Evolutionary conservation across 108 stramenopile species (phyloP), one percentile per base, ranked within the genome.

Genomic region (Cylindrotheca closterium): DNA sequence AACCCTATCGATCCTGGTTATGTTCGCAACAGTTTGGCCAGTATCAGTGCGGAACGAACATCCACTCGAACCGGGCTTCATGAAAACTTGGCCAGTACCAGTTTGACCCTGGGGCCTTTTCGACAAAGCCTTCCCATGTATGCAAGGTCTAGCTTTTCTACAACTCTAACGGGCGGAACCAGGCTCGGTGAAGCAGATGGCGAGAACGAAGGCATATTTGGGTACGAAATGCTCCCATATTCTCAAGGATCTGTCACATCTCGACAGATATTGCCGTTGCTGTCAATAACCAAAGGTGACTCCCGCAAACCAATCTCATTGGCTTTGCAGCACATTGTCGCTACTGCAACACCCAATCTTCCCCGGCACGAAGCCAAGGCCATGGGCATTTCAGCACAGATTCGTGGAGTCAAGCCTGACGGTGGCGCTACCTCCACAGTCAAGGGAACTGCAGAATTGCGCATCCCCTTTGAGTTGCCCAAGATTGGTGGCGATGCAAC

Each of bases 301-400:
- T 21, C 18, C 4, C 33, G 17, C 49, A 42, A 8, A 42, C 76
- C 72, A 21, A 45, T 80, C 28, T 47, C 71, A 18, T 67, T 93
- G 30, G 87, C 81, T 23, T 50, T 93, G 28, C 79, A 73, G n/a
- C 88, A 93, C 55, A 73, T 75, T 19, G 60, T 74, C 23, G 75
- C 82, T 18, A 62, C 72, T 31, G 83, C 88, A 19, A 84, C 88
- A 37, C 67, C 45, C 7, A 59, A 88, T 68, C 64, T 93, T 4
- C 88, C 92, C 26, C 81, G 74, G 28, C 88, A 93, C 60, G 92
- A 88, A 60, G 87, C 85, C 18, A 77, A 83, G 45, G 80, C 83
- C 25, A 58, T 84, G 30, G 88, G 81, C 3, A 66, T 86, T 26
- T 63, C 87, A 0, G 74, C 81, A 47, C 79, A 73, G 17, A 80